phyloP scores from a whole-genome alignment of 768 basidiomycete genomes.

The Suillus occidentalis region DNA sequence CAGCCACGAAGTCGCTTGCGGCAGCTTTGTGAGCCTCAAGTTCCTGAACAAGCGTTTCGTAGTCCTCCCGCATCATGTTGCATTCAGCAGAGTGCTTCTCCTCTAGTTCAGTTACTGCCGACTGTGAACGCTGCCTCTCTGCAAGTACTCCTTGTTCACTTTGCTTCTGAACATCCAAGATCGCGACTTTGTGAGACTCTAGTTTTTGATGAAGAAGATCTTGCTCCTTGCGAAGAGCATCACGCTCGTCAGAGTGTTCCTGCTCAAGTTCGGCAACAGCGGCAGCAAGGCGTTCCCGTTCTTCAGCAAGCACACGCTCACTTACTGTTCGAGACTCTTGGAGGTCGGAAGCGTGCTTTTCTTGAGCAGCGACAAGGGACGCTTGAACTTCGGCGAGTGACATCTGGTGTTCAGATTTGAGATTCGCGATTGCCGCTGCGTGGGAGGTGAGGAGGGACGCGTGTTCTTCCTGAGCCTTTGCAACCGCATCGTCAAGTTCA shows the following conservation, averaged over 20 bases:
- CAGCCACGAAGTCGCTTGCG: conserved; percentile 40
- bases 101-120: conserved; percentile 19
- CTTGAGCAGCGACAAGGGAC: conserved; percentile 38
- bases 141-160: conserved; percentile 22
- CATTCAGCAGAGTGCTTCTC: conserved; percentile 22
- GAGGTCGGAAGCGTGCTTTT: conserved; percentile 34
- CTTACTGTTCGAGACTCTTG: conserved; percentile 36
- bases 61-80: conserved; percentile 42
- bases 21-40: conserved; percentile 50
- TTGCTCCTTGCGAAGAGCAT: conserved; percentile 37
- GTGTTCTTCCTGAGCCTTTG: conserved; percentile 38
- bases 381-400: conserved; percentile 43
- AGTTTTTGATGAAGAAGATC: conserved; percentile 50
- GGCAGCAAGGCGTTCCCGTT: conserved; percentile 45
- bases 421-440: conserved; percentile 37
- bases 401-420: conserved; percentile 50
- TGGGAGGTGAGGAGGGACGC: conserved; percentile 40
- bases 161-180: conserved; percentile 27
- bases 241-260: conserved; percentile 49
- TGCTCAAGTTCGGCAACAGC: conserved; percentile 50
- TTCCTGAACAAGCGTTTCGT: conserved; percentile 49
- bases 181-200: conserved; percentile 51
- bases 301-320: conserved; percentile 40
- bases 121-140: conserved; percentile 29
- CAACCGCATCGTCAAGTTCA: conserved; percentile 32